These are phyloP conservation scores for Citrus medica DNA, from an alignment of 345 rosid species.

Conservation along the genomic window DNA sequence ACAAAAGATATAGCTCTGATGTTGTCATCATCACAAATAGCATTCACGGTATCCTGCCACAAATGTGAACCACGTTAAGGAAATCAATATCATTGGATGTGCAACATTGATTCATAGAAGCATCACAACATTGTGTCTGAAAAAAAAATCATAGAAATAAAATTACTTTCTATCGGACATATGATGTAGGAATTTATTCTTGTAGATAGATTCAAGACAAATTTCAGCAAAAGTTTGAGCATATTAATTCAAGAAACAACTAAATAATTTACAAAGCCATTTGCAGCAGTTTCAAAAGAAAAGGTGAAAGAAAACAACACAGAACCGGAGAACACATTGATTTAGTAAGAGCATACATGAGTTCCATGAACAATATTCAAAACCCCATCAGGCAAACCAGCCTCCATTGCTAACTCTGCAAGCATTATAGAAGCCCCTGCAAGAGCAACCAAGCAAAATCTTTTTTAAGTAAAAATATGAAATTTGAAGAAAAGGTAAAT, in stretches of 20 bases:
- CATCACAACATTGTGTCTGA: neutral
- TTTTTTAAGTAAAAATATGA: neutral
- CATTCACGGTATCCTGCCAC: slow-evolving; percentile 81
- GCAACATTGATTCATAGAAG: neutral
- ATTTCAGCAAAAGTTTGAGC: neutral
- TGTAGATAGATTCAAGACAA: neutral
- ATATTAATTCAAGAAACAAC: neutral
- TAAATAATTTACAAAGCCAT: neutral
- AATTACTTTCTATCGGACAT: neutral
- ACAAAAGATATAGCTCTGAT: slow-evolving; percentile 93
- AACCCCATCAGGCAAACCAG: slow-evolving; percentile 92
- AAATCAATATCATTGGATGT: neutral
- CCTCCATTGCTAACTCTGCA: slow-evolving; percentile 94
- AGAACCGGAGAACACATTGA: slow-evolving; percentile 1
- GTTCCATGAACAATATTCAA: slow-evolving; percentile 92
- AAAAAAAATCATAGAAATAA: neutral
- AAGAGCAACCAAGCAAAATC: slow-evolving; percentile 11
- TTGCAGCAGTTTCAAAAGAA: neutral
- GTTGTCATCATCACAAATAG: slow-evolving; percentile 83
- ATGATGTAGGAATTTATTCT: neutral
- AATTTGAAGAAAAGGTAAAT: neutral
- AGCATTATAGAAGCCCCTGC: slow-evolving; percentile 90
- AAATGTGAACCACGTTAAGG: slow-evolving; percentile 12
- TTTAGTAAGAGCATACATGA: slow-evolving; percentile 43
- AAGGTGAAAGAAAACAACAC: neutral